Evolutionary conservation across 2,329 filamentous ascomycete genomes (phyloP).

Genomic region (Hymenoscyphus infarciens): DNA sequence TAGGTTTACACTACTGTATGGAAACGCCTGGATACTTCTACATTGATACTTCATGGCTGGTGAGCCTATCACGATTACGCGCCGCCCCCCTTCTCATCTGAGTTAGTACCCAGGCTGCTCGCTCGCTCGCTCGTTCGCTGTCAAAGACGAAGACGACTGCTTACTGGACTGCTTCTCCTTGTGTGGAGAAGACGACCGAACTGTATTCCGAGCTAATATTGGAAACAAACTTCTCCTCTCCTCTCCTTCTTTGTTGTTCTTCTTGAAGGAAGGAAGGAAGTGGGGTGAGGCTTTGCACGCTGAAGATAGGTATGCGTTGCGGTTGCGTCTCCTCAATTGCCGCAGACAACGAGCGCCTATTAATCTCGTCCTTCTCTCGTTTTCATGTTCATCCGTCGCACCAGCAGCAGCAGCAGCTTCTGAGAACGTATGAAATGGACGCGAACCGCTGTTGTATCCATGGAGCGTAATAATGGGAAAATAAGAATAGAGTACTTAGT

Average conservation of each 20-base stretch:
- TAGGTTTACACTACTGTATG: background rate
- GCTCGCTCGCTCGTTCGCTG: background rate
- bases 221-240: background rate
- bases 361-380: background rate
- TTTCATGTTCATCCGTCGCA: background rate
- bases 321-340: no score
- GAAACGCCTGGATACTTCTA: slow-evolving; percentile 18
- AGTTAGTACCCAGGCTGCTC: background rate
- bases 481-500: slow-evolving; percentile 6
- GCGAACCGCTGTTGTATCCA: background rate
- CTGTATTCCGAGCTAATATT: slow-evolving; percentile 6
- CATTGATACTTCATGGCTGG: slow-evolving; percentile 11
- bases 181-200: slow-evolving; percentile 4
- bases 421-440: background rate
- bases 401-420: background rate
- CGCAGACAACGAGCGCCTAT: background rate
- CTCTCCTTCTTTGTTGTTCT: no score
- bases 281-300: no score
- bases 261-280: no score
- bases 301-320: no score
- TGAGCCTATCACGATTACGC: slow-evolving; percentile 23
- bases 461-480: background rate
- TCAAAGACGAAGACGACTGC: no score
- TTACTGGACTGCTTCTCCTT: slow-evolving; percentile 6
- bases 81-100: slow-evolving; percentile 25